Percentiles rank a stretch among this genome's conserved stretches.
Conservation (phyloP, 352 stramenopile species). For the Halophytophthora polymorphica region DNA sequence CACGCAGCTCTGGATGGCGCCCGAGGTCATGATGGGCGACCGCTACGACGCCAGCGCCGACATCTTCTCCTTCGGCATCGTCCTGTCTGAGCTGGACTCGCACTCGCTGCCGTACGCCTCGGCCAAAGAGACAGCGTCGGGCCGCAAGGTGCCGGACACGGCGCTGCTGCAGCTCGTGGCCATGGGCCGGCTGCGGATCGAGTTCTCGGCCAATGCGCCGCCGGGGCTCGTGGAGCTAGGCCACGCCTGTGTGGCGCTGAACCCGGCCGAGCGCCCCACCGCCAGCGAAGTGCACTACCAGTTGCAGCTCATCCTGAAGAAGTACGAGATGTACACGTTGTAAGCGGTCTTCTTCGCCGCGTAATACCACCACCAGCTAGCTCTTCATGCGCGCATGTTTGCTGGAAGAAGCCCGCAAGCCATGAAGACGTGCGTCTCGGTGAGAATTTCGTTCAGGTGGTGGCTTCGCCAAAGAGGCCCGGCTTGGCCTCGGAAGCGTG, state of each 20-base stretch:
- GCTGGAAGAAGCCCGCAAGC: too few relatives aligned
- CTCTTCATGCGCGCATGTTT: too few relatives aligned
- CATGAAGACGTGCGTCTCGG: too few relatives aligned
- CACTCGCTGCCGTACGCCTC: slow-evolving; percentile 8
- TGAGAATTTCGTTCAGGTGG: too few relatives aligned
- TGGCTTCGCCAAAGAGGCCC: too few relatives aligned
- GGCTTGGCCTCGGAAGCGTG: too few relatives aligned
- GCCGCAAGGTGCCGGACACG: slow-evolving; percentile 2
- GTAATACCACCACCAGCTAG: too few relatives aligned
- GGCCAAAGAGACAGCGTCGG: neutral
- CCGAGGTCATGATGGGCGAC: slow-evolving; percentile 4
- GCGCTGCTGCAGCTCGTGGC: slow-evolving; percentile 29
- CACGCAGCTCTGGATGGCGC: too few relatives aligned
- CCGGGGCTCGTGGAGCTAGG: slow-evolving; percentile 13
- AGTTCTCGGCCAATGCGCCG: slow-evolving; percentile 13
- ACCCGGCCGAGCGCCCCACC: slow-evolving; percentile 15
- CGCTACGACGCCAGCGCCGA: slow-evolving; percentile 6
- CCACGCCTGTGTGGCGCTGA: slow-evolving; percentile 14
- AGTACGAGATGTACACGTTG: slow-evolving; percentile 4
- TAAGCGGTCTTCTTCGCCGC: too few relatives aligned
- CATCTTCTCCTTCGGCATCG: slow-evolving; percentile 4
- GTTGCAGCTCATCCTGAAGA: slow-evolving; percentile 11
- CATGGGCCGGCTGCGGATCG: slow-evolving; percentile 10
- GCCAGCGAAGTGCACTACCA: slow-evolving; percentile 15
- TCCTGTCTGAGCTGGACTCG: slow-evolving; percentile 11